A percentile compares a stretch with the other conserved stretches of the same genome.
Evolutionary conservation across 306 rosid genomes (phyloP).

Genomic region (Lathyrus tuberosus): DNA sequence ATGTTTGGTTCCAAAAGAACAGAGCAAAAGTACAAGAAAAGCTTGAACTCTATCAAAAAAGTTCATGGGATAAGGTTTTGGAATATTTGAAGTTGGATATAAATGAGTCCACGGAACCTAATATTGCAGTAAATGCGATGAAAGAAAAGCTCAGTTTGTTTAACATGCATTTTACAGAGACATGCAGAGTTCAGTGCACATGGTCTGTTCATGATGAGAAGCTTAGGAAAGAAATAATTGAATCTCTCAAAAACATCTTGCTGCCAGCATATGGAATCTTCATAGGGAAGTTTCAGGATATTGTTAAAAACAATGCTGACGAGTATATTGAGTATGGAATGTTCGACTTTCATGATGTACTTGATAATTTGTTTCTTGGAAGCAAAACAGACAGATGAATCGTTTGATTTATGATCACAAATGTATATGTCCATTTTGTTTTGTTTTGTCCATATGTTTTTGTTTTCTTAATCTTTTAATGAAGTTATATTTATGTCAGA

Average conservation of each 20-base stretch:
- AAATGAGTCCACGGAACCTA: too few species aligned
- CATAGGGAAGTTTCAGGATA: background rate
- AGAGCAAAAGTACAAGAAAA: conserved; percentile 43
- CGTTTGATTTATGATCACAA: background rate
- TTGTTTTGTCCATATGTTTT: too few species aligned
- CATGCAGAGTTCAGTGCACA: conserved; percentile 8
- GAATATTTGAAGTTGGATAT: too few species aligned
- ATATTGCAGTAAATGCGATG: too few species aligned
- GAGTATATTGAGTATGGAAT: background rate
- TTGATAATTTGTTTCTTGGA: background rate
- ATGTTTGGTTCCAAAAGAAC: conserved; percentile 61
- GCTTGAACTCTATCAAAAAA: conserved; percentile 22
- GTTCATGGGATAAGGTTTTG: conserved; percentile 58
- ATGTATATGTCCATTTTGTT: background rate
- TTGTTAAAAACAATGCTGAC: background rate
- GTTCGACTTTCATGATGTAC: background rate
- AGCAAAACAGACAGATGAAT: background rate
- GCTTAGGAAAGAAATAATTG: background rate
- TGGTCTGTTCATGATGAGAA: conserved; percentile 3
- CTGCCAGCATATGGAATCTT: conserved; percentile 13
- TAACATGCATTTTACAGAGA: conserved; percentile 8
- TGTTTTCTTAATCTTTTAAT: too few species aligned
- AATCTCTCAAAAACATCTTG: background rate
- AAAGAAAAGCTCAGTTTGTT: conserved; percentile 14
- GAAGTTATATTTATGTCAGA: too few species aligned